These are phyloP conservation scores for Pilaira anomala DNA, from an alignment of 192 early-diverging fungal genomes.

Conservation along the genomic window DNA sequence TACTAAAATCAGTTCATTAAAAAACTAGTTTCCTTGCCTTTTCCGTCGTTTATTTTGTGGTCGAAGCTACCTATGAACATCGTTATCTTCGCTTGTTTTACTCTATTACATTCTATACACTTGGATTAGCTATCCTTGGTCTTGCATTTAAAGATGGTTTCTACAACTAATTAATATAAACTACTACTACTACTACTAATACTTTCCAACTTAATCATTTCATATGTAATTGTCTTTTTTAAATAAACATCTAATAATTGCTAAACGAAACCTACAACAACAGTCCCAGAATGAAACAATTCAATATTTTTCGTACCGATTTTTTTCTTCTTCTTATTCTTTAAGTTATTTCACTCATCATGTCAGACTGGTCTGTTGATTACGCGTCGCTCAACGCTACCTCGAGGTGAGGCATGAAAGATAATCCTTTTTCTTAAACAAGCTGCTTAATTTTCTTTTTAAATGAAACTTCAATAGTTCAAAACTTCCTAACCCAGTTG, in stretches of 20 bases:
- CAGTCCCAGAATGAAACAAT: not conserved
- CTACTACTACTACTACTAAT: too few relatives aligned
- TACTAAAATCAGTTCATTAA: not conserved
- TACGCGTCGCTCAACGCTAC: constrained; percentile 18
- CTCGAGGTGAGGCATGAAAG: constrained; percentile 2
- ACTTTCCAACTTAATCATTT: too few relatives aligned
- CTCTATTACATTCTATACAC: constrained; percentile 19
- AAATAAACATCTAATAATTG: too few relatives aligned
- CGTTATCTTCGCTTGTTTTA: constrained; percentile 21
- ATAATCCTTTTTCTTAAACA: not conserved
- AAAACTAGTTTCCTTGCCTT: constrained; percentile 25
- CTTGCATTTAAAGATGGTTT: constrained; percentile 23
- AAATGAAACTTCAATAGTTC: not conserved
- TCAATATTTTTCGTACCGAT: not conserved
- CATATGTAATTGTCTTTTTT: too few relatives aligned
- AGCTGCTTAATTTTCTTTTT: not conserved
- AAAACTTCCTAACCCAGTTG: constrained; percentile 25
- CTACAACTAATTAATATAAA: not conserved
- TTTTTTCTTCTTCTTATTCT: not conserved
- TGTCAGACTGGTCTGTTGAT: constrained; percentile 25
- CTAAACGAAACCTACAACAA: too few relatives aligned
- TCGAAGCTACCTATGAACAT: constrained; percentile 20
- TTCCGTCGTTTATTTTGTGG: constrained; percentile 17
- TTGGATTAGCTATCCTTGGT: constrained; percentile 28
- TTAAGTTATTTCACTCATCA: constrained; percentile 2